Conservation (phyloP, 2,329 filamentous ascomycete species). For the Aureobasidium sp. region DNA sequence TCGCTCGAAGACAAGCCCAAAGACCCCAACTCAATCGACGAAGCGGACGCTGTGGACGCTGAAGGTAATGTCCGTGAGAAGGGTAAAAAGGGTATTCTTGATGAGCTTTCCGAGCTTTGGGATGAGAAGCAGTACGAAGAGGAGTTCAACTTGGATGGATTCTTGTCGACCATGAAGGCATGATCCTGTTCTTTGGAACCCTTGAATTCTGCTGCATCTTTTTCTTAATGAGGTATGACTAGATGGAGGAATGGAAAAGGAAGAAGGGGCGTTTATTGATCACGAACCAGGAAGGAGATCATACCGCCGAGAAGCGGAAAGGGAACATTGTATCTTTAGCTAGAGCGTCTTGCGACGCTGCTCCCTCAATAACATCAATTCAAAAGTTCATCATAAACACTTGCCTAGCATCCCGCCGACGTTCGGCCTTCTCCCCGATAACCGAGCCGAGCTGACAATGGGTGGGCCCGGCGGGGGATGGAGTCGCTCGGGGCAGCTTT, state of each 20-base stretch:
- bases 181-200: constrained; percentile 18
- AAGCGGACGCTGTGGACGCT: constrained; percentile 66
- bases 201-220: neutral
- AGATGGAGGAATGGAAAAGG: neutral
- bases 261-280: neutral
- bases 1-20: constrained; percentile 23
- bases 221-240: constrained; percentile 6
- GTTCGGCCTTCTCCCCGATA: neutral
- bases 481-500: neutral
- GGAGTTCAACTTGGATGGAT: constrained; percentile 92
- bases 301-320: neutral
- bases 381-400: neutral
- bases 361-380: neutral
- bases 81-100: constrained; percentile 92
- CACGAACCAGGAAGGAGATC: neutral
- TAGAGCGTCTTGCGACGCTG: neutral
- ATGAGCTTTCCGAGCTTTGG: constrained; percentile 93
- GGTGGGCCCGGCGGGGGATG: neutral
- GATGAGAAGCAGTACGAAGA: constrained; percentile 97
- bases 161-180: constrained; percentile 83
- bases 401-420: neutral
- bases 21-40: constrained; percentile 62
- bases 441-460: neutral
- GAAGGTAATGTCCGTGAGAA: constrained; percentile 88
- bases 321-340: neutral